Percentiles rank a stretch among this genome's conserved stretches.
Conservation (phyloP, 768 basidiomycete species). For the Mycena chlorophos region DNA sequence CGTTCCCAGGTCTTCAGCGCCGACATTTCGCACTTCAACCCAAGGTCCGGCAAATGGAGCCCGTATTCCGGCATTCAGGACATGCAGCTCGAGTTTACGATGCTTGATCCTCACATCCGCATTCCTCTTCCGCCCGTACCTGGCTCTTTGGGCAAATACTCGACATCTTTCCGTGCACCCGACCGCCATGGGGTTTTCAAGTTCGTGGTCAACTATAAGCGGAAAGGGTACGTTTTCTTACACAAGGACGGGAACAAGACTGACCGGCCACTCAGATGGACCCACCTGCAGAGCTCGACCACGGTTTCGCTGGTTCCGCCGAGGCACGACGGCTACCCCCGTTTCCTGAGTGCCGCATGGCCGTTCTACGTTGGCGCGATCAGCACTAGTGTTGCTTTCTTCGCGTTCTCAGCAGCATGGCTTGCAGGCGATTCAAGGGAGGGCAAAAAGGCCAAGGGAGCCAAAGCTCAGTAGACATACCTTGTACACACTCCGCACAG, state of each 20-base stretch:
- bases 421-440: slow-evolving; percentile 78
- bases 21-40: slow-evolving; percentile 68
- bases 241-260: not conserved
- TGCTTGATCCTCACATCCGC: slow-evolving; percentile 97
- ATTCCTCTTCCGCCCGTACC: slow-evolving; percentile 64
- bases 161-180: slow-evolving; percentile 83
- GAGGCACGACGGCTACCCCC: slow-evolving; percentile 91
- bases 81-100: slow-evolving; percentile 93
- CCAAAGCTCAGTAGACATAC: slow-evolving; percentile 41
- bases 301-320: slow-evolving; percentile 90
- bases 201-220: slow-evolving; percentile 87
- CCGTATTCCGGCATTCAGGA: slow-evolving; percentile 74
- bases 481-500: slow-evolving; percentile 15
- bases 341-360: slow-evolving; percentile 94
- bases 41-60: slow-evolving; percentile 58
- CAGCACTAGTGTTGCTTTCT: slow-evolving; percentile 82
- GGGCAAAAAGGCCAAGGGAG: slow-evolving; percentile 49
- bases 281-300: slow-evolving; percentile 70
- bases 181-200: slow-evolving; percentile 99
- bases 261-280: slow-evolving; percentile 48
- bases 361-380: slow-evolving; percentile 93
- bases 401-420: slow-evolving; percentile 87
- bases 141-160: slow-evolving; percentile 66
- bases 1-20: slow-evolving; percentile 65
- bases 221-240: slow-evolving; percentile 66